Percentiles rank a stretch among this genome's conserved stretches.
Conservation (phyloP, 1,284 basidiomycete genomes). For the Singerocomus inundabilis region DNA sequence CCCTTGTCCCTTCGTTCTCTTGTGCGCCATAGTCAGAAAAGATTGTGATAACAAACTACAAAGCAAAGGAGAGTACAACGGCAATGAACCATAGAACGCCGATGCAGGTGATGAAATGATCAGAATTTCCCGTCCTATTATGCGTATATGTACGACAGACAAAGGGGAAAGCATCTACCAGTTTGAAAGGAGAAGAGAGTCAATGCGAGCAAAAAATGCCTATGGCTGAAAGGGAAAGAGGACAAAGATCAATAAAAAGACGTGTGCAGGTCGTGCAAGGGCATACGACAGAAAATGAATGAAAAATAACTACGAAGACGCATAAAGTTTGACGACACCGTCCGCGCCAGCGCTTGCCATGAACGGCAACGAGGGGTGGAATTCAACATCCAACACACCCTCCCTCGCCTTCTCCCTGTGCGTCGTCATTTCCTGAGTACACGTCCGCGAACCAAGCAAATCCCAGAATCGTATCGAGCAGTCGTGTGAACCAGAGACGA, state of each 20-base stretch:
- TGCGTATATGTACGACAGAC: slow-evolving; percentile 25
- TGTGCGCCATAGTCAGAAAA: too few species aligned
- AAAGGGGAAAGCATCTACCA: slow-evolving; percentile 9
- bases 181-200: neutral
- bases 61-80: too few species aligned
- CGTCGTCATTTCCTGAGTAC: slow-evolving; percentile 86
- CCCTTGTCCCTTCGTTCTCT: too few species aligned
- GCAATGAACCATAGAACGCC: too few species aligned
- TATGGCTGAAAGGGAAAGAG: neutral
- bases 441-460: slow-evolving; percentile 74
- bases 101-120: slow-evolving; percentile 18
- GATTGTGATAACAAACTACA: too few species aligned
- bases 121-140: slow-evolving; percentile 29
- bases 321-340: slow-evolving; percentile 90
- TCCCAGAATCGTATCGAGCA: slow-evolving; percentile 97
- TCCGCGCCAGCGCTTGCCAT: slow-evolving; percentile 94
- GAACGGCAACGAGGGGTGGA: slow-evolving; percentile 82
- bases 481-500: slow-evolving; percentile 91
- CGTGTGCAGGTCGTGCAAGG: slow-evolving; percentile 4
- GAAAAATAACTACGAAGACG: slow-evolving; percentile 54
- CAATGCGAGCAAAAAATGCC: slow-evolving; percentile 15
- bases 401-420: slow-evolving; percentile 88
- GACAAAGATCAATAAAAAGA: slow-evolving; percentile 8
- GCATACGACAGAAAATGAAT: neutral
- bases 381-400: slow-evolving; percentile 86